phyloP scores from a whole-genome alignment of 2,329 filamentous ascomycete genomes.

The Pseudogymnoascus pannorum region DNA sequence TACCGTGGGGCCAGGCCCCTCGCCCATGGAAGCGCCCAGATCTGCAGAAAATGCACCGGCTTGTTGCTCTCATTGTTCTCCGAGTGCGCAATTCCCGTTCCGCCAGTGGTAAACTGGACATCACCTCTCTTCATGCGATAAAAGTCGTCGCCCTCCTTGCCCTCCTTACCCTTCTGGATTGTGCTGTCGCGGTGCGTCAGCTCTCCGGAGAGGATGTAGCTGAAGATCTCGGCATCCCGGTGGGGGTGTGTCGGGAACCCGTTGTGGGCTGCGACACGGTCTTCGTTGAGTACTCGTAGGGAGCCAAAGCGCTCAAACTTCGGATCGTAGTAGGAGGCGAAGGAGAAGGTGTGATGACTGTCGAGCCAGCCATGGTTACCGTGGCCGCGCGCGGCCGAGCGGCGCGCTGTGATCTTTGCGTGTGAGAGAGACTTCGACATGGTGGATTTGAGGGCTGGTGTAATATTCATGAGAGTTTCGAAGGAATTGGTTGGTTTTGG shows the following conservation, averaged over 20 bases:
- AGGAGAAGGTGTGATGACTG: conserved; percentile 80
- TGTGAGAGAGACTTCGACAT: conserved; percentile 59
- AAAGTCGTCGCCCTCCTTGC: conserved; percentile 51
- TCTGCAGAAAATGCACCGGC: conserved; percentile 79
- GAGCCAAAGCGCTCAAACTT: conserved; percentile 62
- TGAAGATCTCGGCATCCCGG: conserved; percentile 84
- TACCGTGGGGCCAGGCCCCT: conserved; percentile 66
- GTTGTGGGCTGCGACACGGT: conserved; percentile 64
- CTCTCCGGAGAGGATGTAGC: conserved; percentile 77
- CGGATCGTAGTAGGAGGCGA: conserved; percentile 57
- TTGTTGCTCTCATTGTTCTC: conserved; percentile 71
- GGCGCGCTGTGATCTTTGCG: conserved; percentile 68
- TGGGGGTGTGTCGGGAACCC: conserved; percentile 84
- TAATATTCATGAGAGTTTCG: conserved; percentile 19
- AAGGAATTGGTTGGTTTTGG: neutral
- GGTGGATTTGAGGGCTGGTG: conserved; percentile 32
- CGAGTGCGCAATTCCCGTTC: conserved; percentile 70
- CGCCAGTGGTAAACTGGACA: conserved; percentile 86
- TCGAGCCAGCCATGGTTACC: conserved; percentile 82
- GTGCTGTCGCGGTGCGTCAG: conserved; percentile 84
- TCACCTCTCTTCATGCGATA: conserved; percentile 69
- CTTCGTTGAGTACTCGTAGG: conserved; percentile 81
- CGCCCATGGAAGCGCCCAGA: conserved; percentile 78
- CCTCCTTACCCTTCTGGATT: conserved; percentile 62
- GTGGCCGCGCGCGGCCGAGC: conserved; percentile 65